A percentile compares a stretch with the other conserved stretches of the same genome.
phyloP scores from a whole-genome alignment of 1,284 basidiomycete species.

The Apiotrichum gracile region DNA sequence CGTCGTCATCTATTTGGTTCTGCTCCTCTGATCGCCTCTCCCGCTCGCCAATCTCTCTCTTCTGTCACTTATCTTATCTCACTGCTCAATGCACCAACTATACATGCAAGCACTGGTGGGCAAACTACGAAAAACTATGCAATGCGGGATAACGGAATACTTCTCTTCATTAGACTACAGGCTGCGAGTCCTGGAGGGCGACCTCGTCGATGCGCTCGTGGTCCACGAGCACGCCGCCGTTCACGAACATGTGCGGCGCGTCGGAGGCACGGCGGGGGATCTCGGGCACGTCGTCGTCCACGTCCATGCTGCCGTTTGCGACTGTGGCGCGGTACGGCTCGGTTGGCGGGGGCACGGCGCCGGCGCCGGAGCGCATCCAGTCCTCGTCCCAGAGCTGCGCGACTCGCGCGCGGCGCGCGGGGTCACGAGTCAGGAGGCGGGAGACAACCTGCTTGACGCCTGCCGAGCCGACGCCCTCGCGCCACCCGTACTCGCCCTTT shows the following conservation, averaged over 20 bases:
- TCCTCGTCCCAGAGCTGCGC: slow-evolving; percentile 61
- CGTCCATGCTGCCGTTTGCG: neutral
- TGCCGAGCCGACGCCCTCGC: slow-evolving; percentile 21
- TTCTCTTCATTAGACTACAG: neutral
- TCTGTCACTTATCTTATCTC: too few relatives aligned
- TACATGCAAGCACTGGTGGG: neutral
- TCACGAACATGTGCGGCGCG: slow-evolving; percentile 10
- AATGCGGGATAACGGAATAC: neutral
- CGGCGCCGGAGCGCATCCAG: slow-evolving; percentile 54
- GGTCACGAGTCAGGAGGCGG: slow-evolving; percentile 62
- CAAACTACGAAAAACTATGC: neutral
- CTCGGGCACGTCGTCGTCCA: neutral
- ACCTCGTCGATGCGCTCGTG: slow-evolving; percentile 15
- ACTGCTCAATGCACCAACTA: neutral
- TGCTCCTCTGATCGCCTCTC: too few relatives aligned
- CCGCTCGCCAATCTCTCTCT: too few relatives aligned
- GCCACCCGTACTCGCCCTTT: slow-evolving; percentile 69
- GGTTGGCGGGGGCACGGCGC: slow-evolving; percentile 17
- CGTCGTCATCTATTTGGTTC: too few relatives aligned
- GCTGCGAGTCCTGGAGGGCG: slow-evolving; percentile 1
- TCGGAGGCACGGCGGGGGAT: slow-evolving; percentile 10
- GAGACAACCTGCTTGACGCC: slow-evolving; percentile 53
- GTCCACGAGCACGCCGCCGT: slow-evolving; percentile 15
- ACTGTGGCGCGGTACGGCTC: slow-evolving; percentile 4
- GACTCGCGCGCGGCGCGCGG: slow-evolving; percentile 57